Evolutionary conservation across 257 asterid genomes (phyloP).

Genomic region (Capsicum rhomboideum): DNA sequence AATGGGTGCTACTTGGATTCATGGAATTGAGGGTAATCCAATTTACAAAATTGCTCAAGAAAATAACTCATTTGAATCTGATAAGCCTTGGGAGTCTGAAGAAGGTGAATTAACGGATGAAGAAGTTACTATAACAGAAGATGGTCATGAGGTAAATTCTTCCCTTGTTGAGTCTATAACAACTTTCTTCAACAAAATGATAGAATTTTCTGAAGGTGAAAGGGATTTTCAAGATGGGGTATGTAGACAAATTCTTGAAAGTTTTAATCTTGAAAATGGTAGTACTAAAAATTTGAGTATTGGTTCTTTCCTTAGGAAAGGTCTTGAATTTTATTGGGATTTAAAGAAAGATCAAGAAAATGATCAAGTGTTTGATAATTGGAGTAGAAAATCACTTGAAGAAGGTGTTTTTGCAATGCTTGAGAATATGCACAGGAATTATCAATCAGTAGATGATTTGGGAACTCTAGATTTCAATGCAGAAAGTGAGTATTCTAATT

Average conservation of each 20-base stretch:
- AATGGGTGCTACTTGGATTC: slow-evolving; percentile 95
- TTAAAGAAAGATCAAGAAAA: too few relatives aligned
- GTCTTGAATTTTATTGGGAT: too few relatives aligned
- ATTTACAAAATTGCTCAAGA: slow-evolving; percentile 52
- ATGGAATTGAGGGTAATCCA: slow-evolving; percentile 78
- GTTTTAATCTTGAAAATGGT: too few relatives aligned
- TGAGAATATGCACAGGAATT: slow-evolving; percentile 66
- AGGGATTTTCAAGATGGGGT: too few relatives aligned
- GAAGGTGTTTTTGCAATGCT: slow-evolving; percentile 32
- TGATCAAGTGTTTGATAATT: not conserved
- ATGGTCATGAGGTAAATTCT: slow-evolving; percentile 38
- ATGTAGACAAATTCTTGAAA: too few relatives aligned
- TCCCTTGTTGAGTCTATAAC: too few relatives aligned
- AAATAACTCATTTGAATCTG: slow-evolving; percentile 25
- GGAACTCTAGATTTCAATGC: slow-evolving; percentile 49
- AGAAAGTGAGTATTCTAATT: slow-evolving; percentile 62
- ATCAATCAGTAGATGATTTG: slow-evolving; percentile 60
- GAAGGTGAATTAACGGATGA: slow-evolving; percentile 33
- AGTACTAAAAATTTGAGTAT: too few relatives aligned
- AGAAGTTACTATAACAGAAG: slow-evolving; percentile 58
- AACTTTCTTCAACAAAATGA: too few relatives aligned
- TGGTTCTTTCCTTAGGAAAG: too few relatives aligned
- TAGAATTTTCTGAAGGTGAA: too few relatives aligned
- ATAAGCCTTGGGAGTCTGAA: slow-evolving; percentile 88
- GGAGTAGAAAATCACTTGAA: not conserved